Evolutionary conservation across 306 rosid genomes (phyloP), one percentile per base, ranked within the genome.

Genomic region (Alnus rubra): DNA sequence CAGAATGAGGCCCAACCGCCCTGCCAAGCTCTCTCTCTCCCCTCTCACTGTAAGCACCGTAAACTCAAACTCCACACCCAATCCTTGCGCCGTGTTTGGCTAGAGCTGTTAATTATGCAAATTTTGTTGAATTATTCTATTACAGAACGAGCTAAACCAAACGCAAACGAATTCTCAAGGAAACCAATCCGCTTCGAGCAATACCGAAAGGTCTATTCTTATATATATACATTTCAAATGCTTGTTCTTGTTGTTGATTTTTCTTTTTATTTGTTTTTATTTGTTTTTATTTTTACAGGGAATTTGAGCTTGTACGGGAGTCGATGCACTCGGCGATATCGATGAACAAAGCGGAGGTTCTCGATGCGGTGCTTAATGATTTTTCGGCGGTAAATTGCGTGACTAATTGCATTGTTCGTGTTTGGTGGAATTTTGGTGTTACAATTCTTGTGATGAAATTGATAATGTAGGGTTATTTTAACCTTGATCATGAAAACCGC

Each of bases 301-400:
- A 87, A 45, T 89, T 91, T 71, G 86, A 89, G 76, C 82, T 73
- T 74, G 97, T 92, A 0, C 86, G 89, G 7, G 82, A 84, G 33
- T 91, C 90, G n/a, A 90, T 94, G 97, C 89, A 88, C 69, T 88
- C 89, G 2, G 97, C 97, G 7, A 87, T 92, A 48, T 88, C 97
- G 12, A 82, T 88, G 93, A 85, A 81, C 81, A 89, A 92, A 89
- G 88, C 88, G 0, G 97, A 94, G 76, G 85, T 88, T 78, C 82
- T 91, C 50, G 98, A 92, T 81, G 83, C 82, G 5, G 86, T 81
- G 76, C 97, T 94, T 68, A 77, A 71, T 80, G 91, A 85, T 62
- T 94, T 94, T 84, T 87, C 97, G 2, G 89, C 90, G 95, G 98
- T 86, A 7, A 68, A 45, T 70, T 23, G 79, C 62, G 13, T 65